These are phyloP conservation scores for Ophiostoma triangulosporum DNA, from an alignment of 2,329 filamentous ascomycete genomes.

Conservation along the genomic window DNA sequence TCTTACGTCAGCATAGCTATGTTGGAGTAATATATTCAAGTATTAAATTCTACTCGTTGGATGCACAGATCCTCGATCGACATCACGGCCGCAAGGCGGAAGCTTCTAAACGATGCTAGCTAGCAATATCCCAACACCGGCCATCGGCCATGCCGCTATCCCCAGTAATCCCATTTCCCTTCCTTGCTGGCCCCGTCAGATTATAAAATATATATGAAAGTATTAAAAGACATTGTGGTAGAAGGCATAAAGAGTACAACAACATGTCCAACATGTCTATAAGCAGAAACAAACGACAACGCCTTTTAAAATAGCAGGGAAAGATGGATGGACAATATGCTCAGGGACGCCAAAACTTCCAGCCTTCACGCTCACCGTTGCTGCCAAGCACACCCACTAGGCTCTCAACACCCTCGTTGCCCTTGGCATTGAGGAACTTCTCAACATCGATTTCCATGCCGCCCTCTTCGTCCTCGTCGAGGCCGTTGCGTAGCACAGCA, in stretches of 20 bases:
- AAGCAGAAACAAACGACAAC: neutral
- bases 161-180: neutral
- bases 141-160: neutral
- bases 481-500: conserved; percentile 74
- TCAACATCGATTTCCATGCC: conserved; percentile 90
- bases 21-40: neutral
- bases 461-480: conserved; percentile 62
- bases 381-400: conserved; percentile 68
- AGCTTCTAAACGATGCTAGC: neutral
- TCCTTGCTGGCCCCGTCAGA: neutral
- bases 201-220: neutral
- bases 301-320: neutral
- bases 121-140: neutral
- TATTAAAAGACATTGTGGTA: neutral
- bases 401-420: conserved; percentile 71
- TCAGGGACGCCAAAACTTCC: conserved; percentile 60
- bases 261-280: no score
- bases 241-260: neutral
- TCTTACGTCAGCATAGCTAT: no score
- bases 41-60: neutral
- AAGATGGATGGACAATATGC: neutral
- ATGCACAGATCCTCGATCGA: neutral
- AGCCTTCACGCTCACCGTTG: conserved; percentile 58
- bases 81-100: neutral
- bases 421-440: conserved; percentile 65